Percentiles rank a stretch among this genome's conserved stretches.
Evolutionary conservation across 805 yeast species (phyloP).

Genomic region (Kuraishia piskuri): DNA sequence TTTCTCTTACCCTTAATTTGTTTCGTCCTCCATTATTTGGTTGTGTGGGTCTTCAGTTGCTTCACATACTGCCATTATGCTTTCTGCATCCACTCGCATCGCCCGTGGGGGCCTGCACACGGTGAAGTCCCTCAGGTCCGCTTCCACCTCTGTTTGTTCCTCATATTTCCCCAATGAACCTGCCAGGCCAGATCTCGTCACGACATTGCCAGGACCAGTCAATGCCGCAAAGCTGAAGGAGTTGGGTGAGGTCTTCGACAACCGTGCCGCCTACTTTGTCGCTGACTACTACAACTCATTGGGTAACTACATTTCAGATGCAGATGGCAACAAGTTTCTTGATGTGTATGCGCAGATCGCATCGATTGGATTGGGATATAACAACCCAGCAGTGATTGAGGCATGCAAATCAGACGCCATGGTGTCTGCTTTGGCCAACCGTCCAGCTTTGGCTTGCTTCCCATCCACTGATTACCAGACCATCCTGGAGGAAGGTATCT

Average conservation of each 20-base stretch:
- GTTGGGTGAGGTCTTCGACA: conserved; percentile 57
- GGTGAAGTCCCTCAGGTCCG: not conserved
- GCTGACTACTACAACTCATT: conserved; percentile 67
- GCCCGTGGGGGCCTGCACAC: not conserved
- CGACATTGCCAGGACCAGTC: conserved; percentile 70
- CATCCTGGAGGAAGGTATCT: conserved; percentile 44
- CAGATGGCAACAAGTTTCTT: conserved; percentile 66
- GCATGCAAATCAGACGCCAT: conserved; percentile 63
- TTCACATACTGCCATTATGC: not conserved
- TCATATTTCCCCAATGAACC: conserved; percentile 79
- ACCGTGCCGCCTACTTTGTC: conserved; percentile 65
- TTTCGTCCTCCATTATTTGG: not conserved
- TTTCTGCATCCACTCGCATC: not conserved
- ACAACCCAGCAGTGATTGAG: conserved; percentile 66
- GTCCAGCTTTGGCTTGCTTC: conserved; percentile 82
- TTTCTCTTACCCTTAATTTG: not conserved
- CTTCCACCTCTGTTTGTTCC: conserved; percentile 33
- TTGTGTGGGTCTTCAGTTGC: not conserved
- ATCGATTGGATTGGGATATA: conserved; percentile 79
- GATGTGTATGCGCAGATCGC: conserved; percentile 83
- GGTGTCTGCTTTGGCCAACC: conserved; percentile 66
- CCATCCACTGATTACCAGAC: conserved; percentile 55
- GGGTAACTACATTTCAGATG: conserved; percentile 78
- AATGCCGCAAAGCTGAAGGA: conserved; percentile 42
- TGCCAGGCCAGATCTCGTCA: conserved; percentile 54